Conservation (phyloP, 108 stramenopile species). For the Epithemia pelagica region DNA sequence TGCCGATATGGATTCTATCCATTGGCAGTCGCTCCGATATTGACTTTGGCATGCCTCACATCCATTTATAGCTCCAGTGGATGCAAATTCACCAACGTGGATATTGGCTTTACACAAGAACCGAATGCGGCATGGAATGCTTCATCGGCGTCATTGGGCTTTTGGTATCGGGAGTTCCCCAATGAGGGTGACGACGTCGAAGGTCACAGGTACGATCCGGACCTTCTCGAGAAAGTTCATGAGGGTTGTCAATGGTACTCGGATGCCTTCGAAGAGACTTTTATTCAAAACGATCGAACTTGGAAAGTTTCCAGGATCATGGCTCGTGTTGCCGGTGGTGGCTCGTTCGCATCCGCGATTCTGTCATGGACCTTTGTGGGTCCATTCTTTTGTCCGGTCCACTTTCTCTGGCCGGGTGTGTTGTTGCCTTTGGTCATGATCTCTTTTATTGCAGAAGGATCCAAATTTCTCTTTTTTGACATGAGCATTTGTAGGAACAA, state of each 20-base stretch:
- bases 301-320: conserved; percentile 66
- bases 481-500: conserved; percentile 37
- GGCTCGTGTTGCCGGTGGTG: conserved; percentile 53
- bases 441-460: conserved; percentile 52
- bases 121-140: conserved; percentile 56
- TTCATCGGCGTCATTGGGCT: conserved; percentile 9
- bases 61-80: conserved; percentile 57
- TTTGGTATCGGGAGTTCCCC: neutral
- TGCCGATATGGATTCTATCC: conserved; percentile 79
- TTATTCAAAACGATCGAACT: conserved; percentile 52
- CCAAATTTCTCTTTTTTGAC: conserved; percentile 73
- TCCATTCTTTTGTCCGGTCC: neutral
- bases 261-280: conserved; percentile 33
- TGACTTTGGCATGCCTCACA: conserved; percentile 51
- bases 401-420: conserved; percentile 66
- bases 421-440: conserved; percentile 54
- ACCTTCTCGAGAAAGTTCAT: conserved; percentile 18
- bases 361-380: conserved; percentile 9
- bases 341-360: conserved; percentile 38
- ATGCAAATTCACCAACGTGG: conserved; percentile 63
- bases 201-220: neutral
- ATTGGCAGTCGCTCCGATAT: conserved; percentile 56
- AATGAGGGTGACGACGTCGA: neutral
- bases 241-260: conserved; percentile 50
- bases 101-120: conserved; percentile 59